Evolutionary conservation across 148 eudicot species (phyloP), one percentile per base, ranked within the genome.

Genomic region (Vaccinium myrtillus): DNA sequence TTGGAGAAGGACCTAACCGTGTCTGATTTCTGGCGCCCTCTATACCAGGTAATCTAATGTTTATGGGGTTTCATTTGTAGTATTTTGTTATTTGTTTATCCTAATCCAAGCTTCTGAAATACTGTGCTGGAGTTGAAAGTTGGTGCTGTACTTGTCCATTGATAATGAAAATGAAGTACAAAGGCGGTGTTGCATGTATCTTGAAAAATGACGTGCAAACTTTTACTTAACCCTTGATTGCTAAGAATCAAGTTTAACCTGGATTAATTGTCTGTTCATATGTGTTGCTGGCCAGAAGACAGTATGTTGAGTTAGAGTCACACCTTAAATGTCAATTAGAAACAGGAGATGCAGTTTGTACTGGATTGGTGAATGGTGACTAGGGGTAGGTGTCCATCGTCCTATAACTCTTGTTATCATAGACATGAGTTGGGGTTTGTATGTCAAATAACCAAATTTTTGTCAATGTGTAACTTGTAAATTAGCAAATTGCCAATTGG

Each of bases 11-110:
- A 97, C 81, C 83, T 89, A 39, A 82, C 65, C 56, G 94, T 97
- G 87, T 92, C 98, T 84, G 98, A 97, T 87, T 90, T 86, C 83
- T 97, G 98, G 99, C 98, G 98, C 80, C 98, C 99, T 77, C 87
- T 97, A 36, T 97, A 93, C 91, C 98, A 97, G 98, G 99, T 95
- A 0, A 84, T 70, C 18, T 19, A 51, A 77, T 83, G 51, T 50
- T n/a, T 53, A 77, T 73, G 74, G 16, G 74, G 13, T 69, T 69
- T 4, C 48, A 19, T 27, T 43, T 25, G 27, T 75, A 7, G 25
- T 36, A 36, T 36, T 63, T 75, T 18, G 21, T 21, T 19, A 75
- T 46, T 75, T 18, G 2, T 19, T 54, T 27, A 14, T 63, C 19
- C 1, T 25, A 25, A 61, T 80, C 70, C 50, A 19, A 58, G 54